phyloP scores from a whole-genome alignment of 192 early-diverging fungal genomes.

The Backusella westeae region DNA sequence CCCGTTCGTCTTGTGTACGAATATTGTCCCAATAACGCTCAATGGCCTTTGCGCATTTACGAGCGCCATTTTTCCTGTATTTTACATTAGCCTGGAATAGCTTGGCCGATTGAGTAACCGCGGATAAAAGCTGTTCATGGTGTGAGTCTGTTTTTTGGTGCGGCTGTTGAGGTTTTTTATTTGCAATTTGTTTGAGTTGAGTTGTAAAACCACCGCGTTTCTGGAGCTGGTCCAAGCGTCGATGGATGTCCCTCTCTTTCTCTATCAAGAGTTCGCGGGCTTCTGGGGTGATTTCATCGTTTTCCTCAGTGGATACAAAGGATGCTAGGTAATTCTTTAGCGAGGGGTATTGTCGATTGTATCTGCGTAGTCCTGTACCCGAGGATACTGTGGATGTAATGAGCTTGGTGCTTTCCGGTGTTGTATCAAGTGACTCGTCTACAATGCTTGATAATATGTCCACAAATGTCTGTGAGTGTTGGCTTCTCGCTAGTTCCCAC shows the following conservation, averaged over 20 bases:
- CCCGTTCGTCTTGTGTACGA: conserved; percentile 49
- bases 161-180: conserved; percentile 38
- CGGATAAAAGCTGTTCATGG: conserved; percentile 46
- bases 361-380: conserved; percentile 26
- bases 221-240: conserved; percentile 43
- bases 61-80: conserved; percentile 39
- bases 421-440: background rate
- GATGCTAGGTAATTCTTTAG: conserved; percentile 49
- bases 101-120: conserved; percentile 34
- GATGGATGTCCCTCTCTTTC: conserved; percentile 40
- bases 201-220: conserved; percentile 45
- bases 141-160: conserved; percentile 32
- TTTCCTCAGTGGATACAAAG: conserved; percentile 58
- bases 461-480: conserved; percentile 44
- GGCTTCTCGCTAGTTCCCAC: conserved; percentile 47
- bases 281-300: conserved; percentile 47
- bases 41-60: conserved; percentile 52
- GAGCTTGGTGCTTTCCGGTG: background rate
- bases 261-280: conserved; percentile 35
- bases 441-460: background rate
- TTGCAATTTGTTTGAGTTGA: conserved; percentile 16
- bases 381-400: background rate
- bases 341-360: conserved; percentile 32
- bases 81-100: conserved; percentile 40
- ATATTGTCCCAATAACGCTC: conserved; percentile 54